Evolutionary conservation across 768 basidiomycete genomes (phyloP).

Genomic region (Lanmaoa pseudosensibilis): DNA sequence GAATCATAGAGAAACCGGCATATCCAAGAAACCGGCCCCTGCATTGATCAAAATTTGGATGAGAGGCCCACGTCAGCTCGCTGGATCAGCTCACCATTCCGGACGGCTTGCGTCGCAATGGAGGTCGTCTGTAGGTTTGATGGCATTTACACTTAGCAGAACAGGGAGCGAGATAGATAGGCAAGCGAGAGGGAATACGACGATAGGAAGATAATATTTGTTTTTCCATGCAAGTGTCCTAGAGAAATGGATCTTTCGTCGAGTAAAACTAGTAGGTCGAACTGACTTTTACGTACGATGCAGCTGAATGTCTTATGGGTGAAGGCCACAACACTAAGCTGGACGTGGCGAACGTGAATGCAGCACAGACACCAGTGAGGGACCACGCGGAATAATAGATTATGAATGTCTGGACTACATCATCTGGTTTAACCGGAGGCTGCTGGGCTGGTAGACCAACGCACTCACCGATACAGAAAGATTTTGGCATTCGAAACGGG

Average conservation of each 20-base stretch:
- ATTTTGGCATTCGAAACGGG: constrained; percentile 54
- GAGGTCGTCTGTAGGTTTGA: constrained; percentile 49
- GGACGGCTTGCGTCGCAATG: constrained; percentile 61
- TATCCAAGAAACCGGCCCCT: constrained; percentile 70
- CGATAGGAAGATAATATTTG: constrained; percentile 43
- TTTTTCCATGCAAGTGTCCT: constrained; percentile 54
- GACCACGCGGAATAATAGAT: constrained; percentile 45
- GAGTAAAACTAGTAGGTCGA: neutral
- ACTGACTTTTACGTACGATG: constrained; percentile 17
- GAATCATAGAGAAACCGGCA: constrained; percentile 53
- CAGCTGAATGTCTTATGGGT: constrained; percentile 27
- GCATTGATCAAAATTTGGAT: neutral
- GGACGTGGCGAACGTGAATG: constrained; percentile 51
- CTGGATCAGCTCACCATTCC: constrained; percentile 46
- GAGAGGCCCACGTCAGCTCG: neutral
- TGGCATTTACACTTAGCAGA: constrained; percentile 44
- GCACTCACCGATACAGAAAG: constrained; percentile 55
- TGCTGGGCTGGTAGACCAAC: neutral
- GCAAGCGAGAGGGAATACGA: constrained; percentile 49
- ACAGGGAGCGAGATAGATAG: constrained; percentile 44
- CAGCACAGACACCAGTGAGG: constrained; percentile 43
- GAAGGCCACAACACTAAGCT: constrained; percentile 41
- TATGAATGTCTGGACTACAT: constrained; percentile 25
- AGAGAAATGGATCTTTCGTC: neutral
- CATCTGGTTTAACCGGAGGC: constrained; percentile 13